Conservation (phyloP, 1,139 yeast genomes). For the Meyerozyma guilliermondii region DNA sequence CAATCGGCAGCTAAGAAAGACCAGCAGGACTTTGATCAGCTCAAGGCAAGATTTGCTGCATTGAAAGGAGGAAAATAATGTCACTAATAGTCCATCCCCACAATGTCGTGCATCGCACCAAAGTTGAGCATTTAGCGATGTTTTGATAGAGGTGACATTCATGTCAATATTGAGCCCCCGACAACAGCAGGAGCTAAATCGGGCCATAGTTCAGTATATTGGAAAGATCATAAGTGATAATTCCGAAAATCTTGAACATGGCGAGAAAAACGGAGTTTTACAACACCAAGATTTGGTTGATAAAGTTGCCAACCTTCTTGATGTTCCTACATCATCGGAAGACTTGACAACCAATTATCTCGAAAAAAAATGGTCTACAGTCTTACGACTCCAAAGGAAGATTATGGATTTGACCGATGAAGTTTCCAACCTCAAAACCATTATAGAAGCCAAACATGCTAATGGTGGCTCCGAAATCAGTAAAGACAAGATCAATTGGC, state of each 20-base stretch:
- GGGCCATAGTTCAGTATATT: conserved; percentile 52
- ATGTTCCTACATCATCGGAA: conserved; percentile 9
- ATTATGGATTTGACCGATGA: conserved; percentile 57
- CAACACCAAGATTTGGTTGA: conserved; percentile 4
- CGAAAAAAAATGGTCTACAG: conserved; percentile 88
- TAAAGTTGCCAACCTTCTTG: conserved; percentile 11
- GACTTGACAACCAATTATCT: conserved; percentile 47
- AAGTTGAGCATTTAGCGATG: conserved; percentile 2
- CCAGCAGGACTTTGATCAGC: conserved; percentile 33
- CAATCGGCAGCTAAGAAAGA: conserved; percentile 10
- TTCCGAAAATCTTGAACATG: conserved; percentile 5
- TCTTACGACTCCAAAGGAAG: conserved; percentile 70
- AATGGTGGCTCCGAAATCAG: conserved; percentile 9
- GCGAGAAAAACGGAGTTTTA: not conserved
- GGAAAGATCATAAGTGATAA: conserved; percentile 25
- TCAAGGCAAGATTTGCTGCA: conserved; percentile 45
- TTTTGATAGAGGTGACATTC: not conserved
- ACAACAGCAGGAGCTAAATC: conserved; percentile 51
- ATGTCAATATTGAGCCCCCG: conserved; percentile 37
- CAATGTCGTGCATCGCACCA: not conserved
- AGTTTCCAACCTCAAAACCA: conserved; percentile 33
- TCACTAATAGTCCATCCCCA: not conserved
- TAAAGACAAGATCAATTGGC: conserved; percentile 55
- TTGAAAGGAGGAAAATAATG: conserved; percentile 22
- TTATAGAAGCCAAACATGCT: conserved; percentile 31